Conservation (phyloP, 176 grass and related monocot species). For the Triticum aestivum region DNA sequence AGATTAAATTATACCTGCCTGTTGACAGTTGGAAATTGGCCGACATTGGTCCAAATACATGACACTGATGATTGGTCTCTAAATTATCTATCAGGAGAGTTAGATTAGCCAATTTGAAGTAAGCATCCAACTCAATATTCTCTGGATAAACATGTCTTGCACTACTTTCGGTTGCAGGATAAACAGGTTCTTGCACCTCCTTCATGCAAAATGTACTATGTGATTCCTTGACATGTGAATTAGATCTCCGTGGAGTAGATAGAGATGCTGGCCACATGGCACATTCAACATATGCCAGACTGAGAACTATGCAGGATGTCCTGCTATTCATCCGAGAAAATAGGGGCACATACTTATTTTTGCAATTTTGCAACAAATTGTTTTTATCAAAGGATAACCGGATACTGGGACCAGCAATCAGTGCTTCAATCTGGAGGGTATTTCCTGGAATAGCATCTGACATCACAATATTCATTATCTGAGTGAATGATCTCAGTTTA, state of each 20-base stretch:
- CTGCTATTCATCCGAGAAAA: constrained; percentile 36
- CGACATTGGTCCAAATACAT: constrained; percentile 65
- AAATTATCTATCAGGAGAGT: constrained; percentile 55
- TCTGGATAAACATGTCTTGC: constrained; percentile 43
- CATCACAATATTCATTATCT: constrained; percentile 38
- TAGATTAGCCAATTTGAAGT: constrained; percentile 51
- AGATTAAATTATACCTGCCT: constrained; percentile 58
- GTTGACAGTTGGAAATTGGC: constrained; percentile 54
- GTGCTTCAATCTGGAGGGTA: constrained; percentile 47
- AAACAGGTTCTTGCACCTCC: constrained; percentile 19
- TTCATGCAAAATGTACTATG: constrained; percentile 33
- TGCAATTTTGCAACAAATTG: constrained; percentile 19
- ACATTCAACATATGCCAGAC: constrained; percentile 58
- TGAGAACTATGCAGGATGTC: constrained; percentile 38
- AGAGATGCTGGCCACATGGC: constrained; percentile 50
- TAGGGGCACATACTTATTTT: constrained; percentile 7
- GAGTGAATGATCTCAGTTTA: constrained; percentile 38
- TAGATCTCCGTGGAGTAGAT: constrained; percentile 28
- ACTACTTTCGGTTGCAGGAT: constrained; percentile 20
- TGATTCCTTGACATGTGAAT: constrained; percentile 41
- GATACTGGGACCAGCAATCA: constrained; percentile 54
- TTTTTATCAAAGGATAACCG: constrained; percentile 53
- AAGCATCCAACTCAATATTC: constrained; percentile 44
- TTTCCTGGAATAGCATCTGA: constrained; percentile 45
- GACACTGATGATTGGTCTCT: constrained; percentile 51